Percentiles rank a stretch among this genome's conserved stretches.
phyloP scores from a whole-genome alignment of 1,139 yeast species.

The Hansenula anomala region DNA sequence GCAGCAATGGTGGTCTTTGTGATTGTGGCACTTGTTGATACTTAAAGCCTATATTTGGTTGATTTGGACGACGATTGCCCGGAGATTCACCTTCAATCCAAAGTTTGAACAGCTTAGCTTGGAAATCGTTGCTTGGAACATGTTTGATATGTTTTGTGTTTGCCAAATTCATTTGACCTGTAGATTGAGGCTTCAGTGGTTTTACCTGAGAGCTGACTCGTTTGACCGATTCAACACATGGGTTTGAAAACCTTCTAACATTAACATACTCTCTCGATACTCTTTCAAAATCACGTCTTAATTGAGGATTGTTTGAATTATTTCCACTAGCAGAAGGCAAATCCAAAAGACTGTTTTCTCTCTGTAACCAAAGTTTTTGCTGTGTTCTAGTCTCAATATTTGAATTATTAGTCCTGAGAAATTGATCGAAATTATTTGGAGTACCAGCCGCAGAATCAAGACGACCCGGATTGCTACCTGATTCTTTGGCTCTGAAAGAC shows the following conservation, averaged over 20 bases:
- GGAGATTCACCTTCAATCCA: conserved; percentile 18
- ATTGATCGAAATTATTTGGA: conserved; percentile 30
- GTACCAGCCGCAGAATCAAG: conserved; percentile 8
- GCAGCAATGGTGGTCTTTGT: conserved; percentile 6
- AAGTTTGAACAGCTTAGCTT: conserved; percentile 16
- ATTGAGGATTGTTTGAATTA: conserved; percentile 41
- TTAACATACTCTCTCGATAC: conserved; percentile 69
- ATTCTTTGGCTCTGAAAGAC: conserved; percentile 13
- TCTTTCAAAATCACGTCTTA: conserved; percentile 71
- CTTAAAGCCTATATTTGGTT: conserved; percentile 4
- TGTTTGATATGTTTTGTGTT: conserved; percentile 3
- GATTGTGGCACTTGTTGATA: conserved; percentile 5
- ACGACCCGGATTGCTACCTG: neutral
- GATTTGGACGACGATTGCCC: neutral
- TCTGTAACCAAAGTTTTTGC: conserved; percentile 76
- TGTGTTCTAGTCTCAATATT: conserved; percentile 70
- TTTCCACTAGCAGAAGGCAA: conserved; percentile 22
- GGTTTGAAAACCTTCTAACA: conserved; percentile 65
- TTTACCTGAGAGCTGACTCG: conserved; percentile 26
- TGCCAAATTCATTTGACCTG: neutral
- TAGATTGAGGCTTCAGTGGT: neutral
- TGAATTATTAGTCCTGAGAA: conserved; percentile 28
- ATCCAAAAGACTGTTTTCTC: conserved; percentile 69
- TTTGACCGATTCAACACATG: conserved; percentile 57
- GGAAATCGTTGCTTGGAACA: conserved; percentile 12